Conservation (phyloP, 202 grass and related monocot genomes). For the Bolboschoenoplectus hybrid region DNA sequence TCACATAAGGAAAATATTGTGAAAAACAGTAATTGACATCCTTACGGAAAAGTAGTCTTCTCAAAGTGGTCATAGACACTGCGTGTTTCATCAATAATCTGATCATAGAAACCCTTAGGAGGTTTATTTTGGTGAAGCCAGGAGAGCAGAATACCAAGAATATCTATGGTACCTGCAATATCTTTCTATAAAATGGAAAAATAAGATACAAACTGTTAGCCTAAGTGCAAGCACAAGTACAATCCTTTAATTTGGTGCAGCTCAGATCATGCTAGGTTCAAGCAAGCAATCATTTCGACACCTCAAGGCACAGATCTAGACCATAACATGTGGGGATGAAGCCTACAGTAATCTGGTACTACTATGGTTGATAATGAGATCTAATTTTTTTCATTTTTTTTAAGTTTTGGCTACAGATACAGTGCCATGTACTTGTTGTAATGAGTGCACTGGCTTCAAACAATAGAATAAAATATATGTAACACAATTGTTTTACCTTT, state of each 20-base stretch:
- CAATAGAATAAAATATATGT: not conserved
- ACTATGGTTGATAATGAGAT: not conserved
- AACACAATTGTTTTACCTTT: conserved; percentile 21
- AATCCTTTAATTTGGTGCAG: not conserved
- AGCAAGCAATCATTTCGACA: not conserved
- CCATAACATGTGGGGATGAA: not conserved
- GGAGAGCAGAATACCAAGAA: conserved; percentile 34
- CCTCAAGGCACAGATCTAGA: not conserved
- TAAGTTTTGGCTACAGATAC: not conserved
- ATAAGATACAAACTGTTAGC: not conserved
- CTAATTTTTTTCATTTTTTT: not conserved
- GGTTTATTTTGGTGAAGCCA: conserved; percentile 38
- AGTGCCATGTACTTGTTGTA: not conserved
- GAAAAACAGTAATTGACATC: not conserved
- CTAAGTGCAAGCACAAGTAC: not conserved
- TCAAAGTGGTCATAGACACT: conserved; percentile 36
- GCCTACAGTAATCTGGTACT: not conserved
- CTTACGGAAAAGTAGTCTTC: conserved; percentile 41
- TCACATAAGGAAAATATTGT: not conserved
- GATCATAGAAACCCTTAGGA: conserved; percentile 24
- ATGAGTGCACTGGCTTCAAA: not conserved
- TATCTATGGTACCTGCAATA: conserved; percentile 13
- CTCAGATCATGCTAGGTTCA: no score
- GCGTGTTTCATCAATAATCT: conserved; percentile 43
- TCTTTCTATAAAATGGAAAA: conserved; percentile 44